These are phyloP conservation scores for Tuber aestivum DNA, from an alignment of 495 filamentous ascomycete genomes.

Conservation along the genomic window DNA sequence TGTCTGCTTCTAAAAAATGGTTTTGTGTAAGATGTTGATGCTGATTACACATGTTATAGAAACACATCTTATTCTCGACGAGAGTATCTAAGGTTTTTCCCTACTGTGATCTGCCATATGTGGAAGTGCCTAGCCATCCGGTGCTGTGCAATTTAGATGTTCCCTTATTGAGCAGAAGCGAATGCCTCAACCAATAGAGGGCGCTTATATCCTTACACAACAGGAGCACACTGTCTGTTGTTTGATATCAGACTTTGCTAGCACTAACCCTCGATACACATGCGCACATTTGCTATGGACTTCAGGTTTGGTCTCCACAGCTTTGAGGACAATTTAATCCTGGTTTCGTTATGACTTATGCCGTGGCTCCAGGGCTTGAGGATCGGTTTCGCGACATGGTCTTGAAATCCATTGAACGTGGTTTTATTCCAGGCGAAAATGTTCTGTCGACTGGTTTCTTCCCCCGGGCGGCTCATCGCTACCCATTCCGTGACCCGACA, in stretches of 20 bases:
- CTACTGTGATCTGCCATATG: not conserved
- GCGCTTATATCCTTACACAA: conserved; percentile 82
- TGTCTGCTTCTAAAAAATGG: too few relatives aligned
- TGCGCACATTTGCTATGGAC: conserved; percentile 78
- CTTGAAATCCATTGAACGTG: conserved; percentile 51
- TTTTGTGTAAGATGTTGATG: not conserved
- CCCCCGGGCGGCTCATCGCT: conserved; percentile 80
- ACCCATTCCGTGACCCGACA: conserved; percentile 88
- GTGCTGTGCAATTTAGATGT: conserved; percentile 15
- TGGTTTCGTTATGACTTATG: conserved; percentile 46
- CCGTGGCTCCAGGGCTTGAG: conserved; percentile 40
- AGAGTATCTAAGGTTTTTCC: conserved; percentile 85
- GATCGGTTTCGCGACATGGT: conserved; percentile 38
- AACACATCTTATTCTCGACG: conserved; percentile 90
- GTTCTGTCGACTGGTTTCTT: conserved; percentile 80
- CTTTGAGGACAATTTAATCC: not conserved
- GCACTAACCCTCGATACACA: conserved; percentile 58
- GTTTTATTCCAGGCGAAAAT: conserved; percentile 65
- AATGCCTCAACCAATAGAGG: conserved; percentile 79
- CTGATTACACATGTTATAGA: conserved; percentile 81
- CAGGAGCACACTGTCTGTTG: conserved; percentile 84
- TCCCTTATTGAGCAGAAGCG: conserved; percentile 69
- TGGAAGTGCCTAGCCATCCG: not conserved
- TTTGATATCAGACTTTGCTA: conserved; percentile 82
- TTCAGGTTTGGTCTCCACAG: conserved; percentile 51